Conservation (phyloP, 257 asterid species). For the Orobanche coerulescens region DNA sequence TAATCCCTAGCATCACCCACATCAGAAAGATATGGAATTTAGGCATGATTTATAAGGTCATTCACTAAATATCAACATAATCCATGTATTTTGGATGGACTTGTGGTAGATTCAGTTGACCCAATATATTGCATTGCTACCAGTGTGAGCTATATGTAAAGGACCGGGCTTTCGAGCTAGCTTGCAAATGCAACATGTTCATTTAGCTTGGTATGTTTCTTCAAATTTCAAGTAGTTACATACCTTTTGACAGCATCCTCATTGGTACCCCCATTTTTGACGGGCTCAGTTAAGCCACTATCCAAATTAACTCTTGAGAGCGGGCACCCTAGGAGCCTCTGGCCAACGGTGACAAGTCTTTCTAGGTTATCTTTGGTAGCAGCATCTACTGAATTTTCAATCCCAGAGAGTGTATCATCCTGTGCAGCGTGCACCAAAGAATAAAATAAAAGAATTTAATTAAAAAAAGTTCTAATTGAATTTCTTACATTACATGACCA, state of each 20-base stretch:
- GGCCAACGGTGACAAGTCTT: slow-evolving; percentile 33
- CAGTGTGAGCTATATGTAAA: too few relatives aligned
- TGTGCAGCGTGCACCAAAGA: not conserved
- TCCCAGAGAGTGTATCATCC: slow-evolving; percentile 46
- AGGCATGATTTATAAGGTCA: too few relatives aligned
- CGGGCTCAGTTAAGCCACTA: slow-evolving; percentile 36
- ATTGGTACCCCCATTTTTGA: slow-evolving; percentile 37
- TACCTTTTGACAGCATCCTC: slow-evolving; percentile 37
- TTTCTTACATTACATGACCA: not conserved
- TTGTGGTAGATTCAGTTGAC: too few relatives aligned
- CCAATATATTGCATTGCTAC: too few relatives aligned
- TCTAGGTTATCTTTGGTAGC: slow-evolving; percentile 44
- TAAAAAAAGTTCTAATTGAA: not conserved
- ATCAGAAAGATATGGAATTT: too few relatives aligned
- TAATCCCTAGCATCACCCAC: too few relatives aligned
- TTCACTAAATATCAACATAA: too few relatives aligned
- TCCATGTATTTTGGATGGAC: too few relatives aligned
- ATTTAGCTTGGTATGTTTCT: too few relatives aligned
- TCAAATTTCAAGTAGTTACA: not conserved
- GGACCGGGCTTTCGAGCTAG: too few relatives aligned
- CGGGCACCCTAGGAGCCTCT: slow-evolving; percentile 29
- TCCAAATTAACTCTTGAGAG: slow-evolving; percentile 35
- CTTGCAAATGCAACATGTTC: too few relatives aligned
- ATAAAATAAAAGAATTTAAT: not conserved
- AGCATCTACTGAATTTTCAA: slow-evolving; percentile 34